Conservation (phyloP, 202 grass and related monocot species). For the Setaria viridis region DNA sequence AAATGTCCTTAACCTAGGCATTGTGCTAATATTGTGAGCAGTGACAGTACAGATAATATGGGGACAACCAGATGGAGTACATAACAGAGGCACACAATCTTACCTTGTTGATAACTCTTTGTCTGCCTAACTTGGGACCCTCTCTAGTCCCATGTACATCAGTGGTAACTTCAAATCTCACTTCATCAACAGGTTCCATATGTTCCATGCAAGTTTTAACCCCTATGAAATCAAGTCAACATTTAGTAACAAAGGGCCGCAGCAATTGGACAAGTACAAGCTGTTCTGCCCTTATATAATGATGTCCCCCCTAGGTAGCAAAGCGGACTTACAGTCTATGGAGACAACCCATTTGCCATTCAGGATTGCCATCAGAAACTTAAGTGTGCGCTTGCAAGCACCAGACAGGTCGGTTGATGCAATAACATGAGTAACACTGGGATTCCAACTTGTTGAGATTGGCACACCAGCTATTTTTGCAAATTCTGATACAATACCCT, state of each 20-base stretch:
- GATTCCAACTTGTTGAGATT: conserved; percentile 72
- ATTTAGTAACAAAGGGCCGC: conserved; percentile 33
- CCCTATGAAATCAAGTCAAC: conserved; percentile 50
- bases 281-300: not conserved
- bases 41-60: conserved; percentile 19
- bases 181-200: conserved; percentile 64
- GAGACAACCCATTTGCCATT: conserved; percentile 87
- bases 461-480: conserved; percentile 61
- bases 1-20: not conserved
- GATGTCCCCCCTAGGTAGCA: not conserved
- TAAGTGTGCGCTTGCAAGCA: conserved; percentile 88
- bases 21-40: not conserved
- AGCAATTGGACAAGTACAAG: conserved; percentile 6
- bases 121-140: conserved; percentile 76
- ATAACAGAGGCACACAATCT: conserved; percentile 10
- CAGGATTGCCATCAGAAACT: conserved; percentile 92
- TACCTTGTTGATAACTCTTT: conserved; percentile 65
- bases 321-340: conserved; percentile 70
- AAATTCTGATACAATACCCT: conserved; percentile 72
- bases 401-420: conserved; percentile 72
- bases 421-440: conserved; percentile 85
- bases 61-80: not conserved
- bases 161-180: conserved; percentile 65
- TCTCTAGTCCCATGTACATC: conserved; percentile 73
- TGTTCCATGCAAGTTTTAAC: conserved; percentile 75